Conservation (phyloP, 495 filamentous ascomycete species). For the Astrothelium subdiscretum region DNA sequence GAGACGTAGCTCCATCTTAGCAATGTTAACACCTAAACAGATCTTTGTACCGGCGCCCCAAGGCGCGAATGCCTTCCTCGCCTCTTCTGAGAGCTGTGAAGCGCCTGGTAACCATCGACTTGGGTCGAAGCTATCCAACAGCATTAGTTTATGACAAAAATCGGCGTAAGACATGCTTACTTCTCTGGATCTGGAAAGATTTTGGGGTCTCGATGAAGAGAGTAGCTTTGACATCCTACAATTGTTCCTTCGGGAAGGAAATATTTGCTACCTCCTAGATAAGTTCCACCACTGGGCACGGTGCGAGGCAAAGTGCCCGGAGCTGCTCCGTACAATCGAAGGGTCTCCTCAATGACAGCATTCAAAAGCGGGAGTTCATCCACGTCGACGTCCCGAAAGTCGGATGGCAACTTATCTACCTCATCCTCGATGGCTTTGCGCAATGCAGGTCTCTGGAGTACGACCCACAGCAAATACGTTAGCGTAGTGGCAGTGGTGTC, state of each 20-base stretch:
- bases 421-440: constrained; percentile 33
- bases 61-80: constrained; percentile 14
- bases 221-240: constrained; percentile 18
- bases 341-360: constrained; percentile 26
- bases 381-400: constrained; percentile 29
- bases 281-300: constrained; percentile 13
- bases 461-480: constrained; percentile 33
- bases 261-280: constrained; percentile 9
- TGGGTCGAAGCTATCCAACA: background rate
- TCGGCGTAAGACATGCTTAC: background rate
- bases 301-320: constrained; percentile 14
- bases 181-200: constrained; percentile 15
- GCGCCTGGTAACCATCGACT: background rate
- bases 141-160: background rate
- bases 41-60: constrained; percentile 18
- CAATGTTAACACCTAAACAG: constrained; percentile 21
- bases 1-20: constrained; percentile 21
- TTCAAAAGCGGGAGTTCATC: constrained; percentile 37
- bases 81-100: constrained; percentile 4
- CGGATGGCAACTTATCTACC: constrained; percentile 25
- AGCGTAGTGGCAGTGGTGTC: constrained; percentile 39
- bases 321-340: constrained; percentile 20
- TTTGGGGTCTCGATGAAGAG: constrained; percentile 16
- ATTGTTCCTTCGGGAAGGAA: constrained; percentile 15
- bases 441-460: constrained; percentile 25